Percentiles rank a stretch among this genome's conserved stretches.
Conservation (phyloP, 2,329 filamentous ascomycete genomes). For the Paracorniculantispora psalliotae region DNA sequence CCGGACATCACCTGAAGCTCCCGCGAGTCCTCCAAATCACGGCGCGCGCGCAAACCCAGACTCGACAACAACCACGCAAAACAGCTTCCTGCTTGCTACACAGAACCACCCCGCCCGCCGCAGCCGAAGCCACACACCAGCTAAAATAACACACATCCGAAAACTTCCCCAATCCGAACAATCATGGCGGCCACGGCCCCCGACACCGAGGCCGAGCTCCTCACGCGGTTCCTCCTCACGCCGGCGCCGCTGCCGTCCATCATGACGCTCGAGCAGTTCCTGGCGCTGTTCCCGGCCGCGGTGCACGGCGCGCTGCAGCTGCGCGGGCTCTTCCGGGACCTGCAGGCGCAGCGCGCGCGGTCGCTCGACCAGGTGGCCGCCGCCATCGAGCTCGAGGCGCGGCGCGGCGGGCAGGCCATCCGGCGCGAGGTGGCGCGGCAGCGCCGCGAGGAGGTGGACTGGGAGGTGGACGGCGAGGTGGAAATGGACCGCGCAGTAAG, state of each 20-base stretch:
- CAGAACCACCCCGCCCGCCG: background rate
- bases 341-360: slow-evolving; percentile 68
- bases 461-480: slow-evolving; percentile 57
- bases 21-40: background rate
- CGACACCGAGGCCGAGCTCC: slow-evolving; percentile 59
- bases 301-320: slow-evolving; percentile 63
- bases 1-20: background rate
- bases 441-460: slow-evolving; percentile 46
- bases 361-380: slow-evolving; percentile 62
- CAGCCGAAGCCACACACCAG: background rate
- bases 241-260: slow-evolving; percentile 70
- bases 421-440: slow-evolving; percentile 52
- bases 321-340: slow-evolving; percentile 68
- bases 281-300: slow-evolving; percentile 66
- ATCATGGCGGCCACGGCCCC: slow-evolving; percentile 70
- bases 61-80: background rate
- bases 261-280: slow-evolving; percentile 70
- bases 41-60: background rate
- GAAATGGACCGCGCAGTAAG: slow-evolving; percentile 57
- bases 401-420: slow-evolving; percentile 52
- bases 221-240: slow-evolving; percentile 72
- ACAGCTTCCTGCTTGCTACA: background rate
- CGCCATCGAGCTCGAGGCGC: slow-evolving; percentile 62
- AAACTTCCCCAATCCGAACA: no score
- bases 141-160: background rate